Evolutionary conservation across 169 alveolate genomes (phyloP), one percentile per base, ranked within the genome.

Genomic region (Theileria sp.): DNA sequence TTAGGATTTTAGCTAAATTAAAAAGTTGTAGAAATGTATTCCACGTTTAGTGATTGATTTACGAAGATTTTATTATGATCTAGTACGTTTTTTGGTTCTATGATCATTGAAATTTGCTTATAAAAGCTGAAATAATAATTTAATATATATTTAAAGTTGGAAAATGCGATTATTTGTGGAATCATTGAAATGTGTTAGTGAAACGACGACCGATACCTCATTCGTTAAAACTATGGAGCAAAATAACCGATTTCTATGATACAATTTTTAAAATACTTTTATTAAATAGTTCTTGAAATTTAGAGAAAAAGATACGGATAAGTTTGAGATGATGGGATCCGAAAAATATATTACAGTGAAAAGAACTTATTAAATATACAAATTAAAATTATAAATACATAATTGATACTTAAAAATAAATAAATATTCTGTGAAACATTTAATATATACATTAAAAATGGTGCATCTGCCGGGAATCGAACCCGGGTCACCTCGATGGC

Each of bases 401-500:
- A 58, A 58, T 6, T 15, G 36, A 58, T 21, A 1, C 13, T 58
- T 21, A 58, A 21, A 64, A 64, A 64, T 64, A 21, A 26, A 23
- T 64, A 64, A 23, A 7, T 23, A 38, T 3, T 23, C 19, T 64
- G 50, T 19, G 67, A 58, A 58, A 58, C 36, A 8, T 21, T 58
- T 6, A 64, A 64, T 64, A 28, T 69, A 36, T 6, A n/a, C 26
- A 69, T 32, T 26, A 77, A 83, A 79, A 78, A 61, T 72, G 84
- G 87, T 94, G 97, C 97, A 91, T 89, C 96, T 93, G 97, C 98
- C 98, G 98, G 98, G 98, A 96, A 95, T 96, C 98, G 98, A 96
- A 95, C 98, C 98, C 98, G 98, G 98, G 98, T 95, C 98, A 94
- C 97, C 93, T 92, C 98, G 98, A 95, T 96, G 98, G 98, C 98